A percentile compares a stretch with the other conserved stretches of the same genome.
phyloP scores from a whole-genome alignment of 1,284 basidiomycete species.

The Cutaneotrichosporon cavernicola region DNA sequence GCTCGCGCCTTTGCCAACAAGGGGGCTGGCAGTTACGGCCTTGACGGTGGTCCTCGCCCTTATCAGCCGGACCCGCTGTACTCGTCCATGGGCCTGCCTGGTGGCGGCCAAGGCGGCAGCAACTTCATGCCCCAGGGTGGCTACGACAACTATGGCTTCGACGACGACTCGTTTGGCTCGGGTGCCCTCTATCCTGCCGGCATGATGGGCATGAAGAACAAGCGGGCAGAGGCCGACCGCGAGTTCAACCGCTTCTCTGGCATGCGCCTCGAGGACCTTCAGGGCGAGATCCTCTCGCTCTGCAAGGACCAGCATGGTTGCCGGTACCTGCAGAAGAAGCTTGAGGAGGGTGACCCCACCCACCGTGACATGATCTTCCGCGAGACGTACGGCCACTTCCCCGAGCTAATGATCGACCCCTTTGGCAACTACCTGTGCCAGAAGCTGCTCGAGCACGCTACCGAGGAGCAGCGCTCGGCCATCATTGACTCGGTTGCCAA shows the following conservation, averaged over 20 bases:
- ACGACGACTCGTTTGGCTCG: constrained; percentile 64
- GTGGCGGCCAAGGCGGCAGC: constrained; percentile 19
- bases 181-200: constrained; percentile 73
- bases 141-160: constrained; percentile 68
- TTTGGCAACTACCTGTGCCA: constrained; percentile 99
- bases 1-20: constrained; percentile 66
- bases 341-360: constrained; percentile 90
- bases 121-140: constrained; percentile 53
- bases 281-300: constrained; percentile 86
- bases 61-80: constrained; percentile 51
- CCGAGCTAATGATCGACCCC: constrained; percentile 98
- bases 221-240: constrained; percentile 86
- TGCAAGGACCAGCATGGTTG: constrained; percentile 99
- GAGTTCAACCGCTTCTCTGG: constrained; percentile 94
- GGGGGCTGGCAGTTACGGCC: constrained; percentile 18
- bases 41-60: constrained; percentile 47
- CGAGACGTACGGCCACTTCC: constrained; percentile 96
- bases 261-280: constrained; percentile 90
- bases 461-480: constrained; percentile 94
- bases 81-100: constrained; percentile 37
- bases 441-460: constrained; percentile 95
- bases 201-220: constrained; percentile 85
- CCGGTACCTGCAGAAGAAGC: constrained; percentile 97
- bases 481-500: constrained; percentile 97
- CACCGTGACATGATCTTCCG: constrained; percentile 99